Base-by-base conservation (phyloP, 768 basidiomycete species). In the Paxillus rubicundulus region DNA sequence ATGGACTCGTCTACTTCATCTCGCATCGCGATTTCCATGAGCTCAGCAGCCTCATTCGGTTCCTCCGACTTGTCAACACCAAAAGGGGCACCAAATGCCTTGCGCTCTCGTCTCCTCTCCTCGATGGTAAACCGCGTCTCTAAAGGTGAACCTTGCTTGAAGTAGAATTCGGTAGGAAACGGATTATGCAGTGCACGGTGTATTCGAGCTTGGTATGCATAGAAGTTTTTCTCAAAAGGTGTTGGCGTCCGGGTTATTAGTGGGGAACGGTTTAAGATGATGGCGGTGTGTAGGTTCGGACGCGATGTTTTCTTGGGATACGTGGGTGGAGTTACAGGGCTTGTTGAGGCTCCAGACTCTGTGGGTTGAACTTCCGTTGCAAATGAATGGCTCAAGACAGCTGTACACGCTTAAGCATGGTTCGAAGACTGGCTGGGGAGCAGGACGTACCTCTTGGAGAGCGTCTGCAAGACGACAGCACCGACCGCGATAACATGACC, bases 161-260 rank as follows among this genome's bases (percentile, higher is more conserved):
- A 96, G 74, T 95, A 98, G 71, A 96, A 92, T 43, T 93, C 86
- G 52, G 82, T 77, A 16, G 94, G 90, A 67, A 92, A 86, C 1
- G 94, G 94, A 60, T 92, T 91, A 66, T 87, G 87, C 44, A 98
- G 73, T 3, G 93, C 87, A 58, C 90, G 86, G 62, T 85, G 82
- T 64, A 98, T 81, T 39, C 90, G 85, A 9, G 82, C 76, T 66
- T 92, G 89, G 77, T 96, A 95, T 48, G 80, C 76, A 70, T 89
- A 86, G 70, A 89, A 94, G 12, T 90, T 84, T 58, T 77, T 73
- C 70, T 95, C 91, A 61, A 96, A 88, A 1, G 78, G 71, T 0
- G 82, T 83, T 0, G 85, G 86, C 0, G 85, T 79, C 43, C 85
- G 84, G 0, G 89, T 86, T 47, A 92, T 69, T 50, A 86, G 76